Base-by-base conservation (phyloP, 495 filamentous ascomycete genomes). In the Arthonia radiata region DNA sequence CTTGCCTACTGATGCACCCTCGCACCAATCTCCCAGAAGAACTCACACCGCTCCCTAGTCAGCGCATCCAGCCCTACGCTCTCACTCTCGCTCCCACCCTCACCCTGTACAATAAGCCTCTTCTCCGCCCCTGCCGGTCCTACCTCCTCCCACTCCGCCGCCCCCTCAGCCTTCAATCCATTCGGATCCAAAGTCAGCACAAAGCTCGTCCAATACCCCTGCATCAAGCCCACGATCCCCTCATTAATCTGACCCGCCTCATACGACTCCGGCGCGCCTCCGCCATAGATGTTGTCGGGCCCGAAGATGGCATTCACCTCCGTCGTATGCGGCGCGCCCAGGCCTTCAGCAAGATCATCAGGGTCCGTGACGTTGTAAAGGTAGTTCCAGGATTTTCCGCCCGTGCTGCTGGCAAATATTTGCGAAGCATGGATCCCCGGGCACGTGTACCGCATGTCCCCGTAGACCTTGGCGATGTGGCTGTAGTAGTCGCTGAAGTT, bases 391-490 rank as follows among this genome's bases (percentile, higher is more conserved):
- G 65, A 43, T 3, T 63, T 67, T 44, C 56, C 72, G 31, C 61
- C 54, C 32, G 72, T 73, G 0, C 70, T 43, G 16, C 63, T 65
- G 0, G 68, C 59, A 0, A 54, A 46, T 15, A 50, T 40, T 4
- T 36, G 23, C 4, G 48, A 38, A 0, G 33, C 32, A 15, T 37
- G 16, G 13, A 74, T 49, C 1, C 58, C 59, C 0, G 71, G 71
- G 30, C 74, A 81, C 37, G 54, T 69, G 46, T 79, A 79, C n/a
- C 71, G 61, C 31, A 76, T 55, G 35, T 79, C 67, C 13, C 71
- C 71, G 37, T 77, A 81, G 3, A 61, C 62, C 21, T 59, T 52
- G 30, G 57, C 54, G 9, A 57, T 49, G n/a, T 67, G 59, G 0
- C 54, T 51, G 61, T 65, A 73, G 46, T 61, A 69, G 12, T 48